Evolutionary conservation across 805 yeast species (phyloP).

Genomic region (Metschnikowia lunata): DNA sequence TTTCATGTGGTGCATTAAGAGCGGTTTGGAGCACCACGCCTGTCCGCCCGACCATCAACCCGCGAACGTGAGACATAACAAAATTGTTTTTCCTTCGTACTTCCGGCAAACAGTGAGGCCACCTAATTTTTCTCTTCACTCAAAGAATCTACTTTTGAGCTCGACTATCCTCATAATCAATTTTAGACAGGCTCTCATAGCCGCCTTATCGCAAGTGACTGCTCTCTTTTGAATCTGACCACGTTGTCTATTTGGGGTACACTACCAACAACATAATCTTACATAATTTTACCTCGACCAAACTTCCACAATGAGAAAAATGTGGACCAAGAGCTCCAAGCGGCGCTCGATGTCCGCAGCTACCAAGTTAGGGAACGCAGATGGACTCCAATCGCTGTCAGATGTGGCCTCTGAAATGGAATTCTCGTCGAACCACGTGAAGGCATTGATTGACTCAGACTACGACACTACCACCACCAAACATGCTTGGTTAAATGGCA

Average conservation of each 20-base stretch:
- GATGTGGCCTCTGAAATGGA: slow-evolving; percentile 5
- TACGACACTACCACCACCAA: slow-evolving; percentile 30
- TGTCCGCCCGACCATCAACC: slow-evolving; percentile 1
- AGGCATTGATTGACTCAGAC: slow-evolving; percentile 24
- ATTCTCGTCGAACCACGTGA: slow-evolving; percentile 11
- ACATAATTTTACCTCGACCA: no score
- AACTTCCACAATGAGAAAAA: slow-evolving; percentile 12
- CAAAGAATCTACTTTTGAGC: no score
- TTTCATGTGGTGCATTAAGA: slow-evolving; percentile 6
- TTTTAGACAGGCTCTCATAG: no score
- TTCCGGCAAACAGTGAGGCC: neutral
- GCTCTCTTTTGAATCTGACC: no score
- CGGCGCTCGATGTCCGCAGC: slow-evolving; percentile 14
- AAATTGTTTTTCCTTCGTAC: neutral
- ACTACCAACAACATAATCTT: no score
- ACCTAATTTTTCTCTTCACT: no score
- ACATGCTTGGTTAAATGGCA: slow-evolving; percentile 37
- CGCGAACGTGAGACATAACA: slow-evolving; percentile 1
- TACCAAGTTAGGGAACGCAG: slow-evolving; percentile 4
- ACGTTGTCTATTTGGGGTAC: no score
- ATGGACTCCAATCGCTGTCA: neutral
- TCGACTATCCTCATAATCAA: no score
- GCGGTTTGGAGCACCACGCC: slow-evolving; percentile 4
- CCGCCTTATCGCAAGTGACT: no score
- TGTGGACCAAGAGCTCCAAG: slow-evolving; percentile 17